Base-by-base conservation (phyloP, 441 rosid species). In the Euphorbia celastroides region DNA sequence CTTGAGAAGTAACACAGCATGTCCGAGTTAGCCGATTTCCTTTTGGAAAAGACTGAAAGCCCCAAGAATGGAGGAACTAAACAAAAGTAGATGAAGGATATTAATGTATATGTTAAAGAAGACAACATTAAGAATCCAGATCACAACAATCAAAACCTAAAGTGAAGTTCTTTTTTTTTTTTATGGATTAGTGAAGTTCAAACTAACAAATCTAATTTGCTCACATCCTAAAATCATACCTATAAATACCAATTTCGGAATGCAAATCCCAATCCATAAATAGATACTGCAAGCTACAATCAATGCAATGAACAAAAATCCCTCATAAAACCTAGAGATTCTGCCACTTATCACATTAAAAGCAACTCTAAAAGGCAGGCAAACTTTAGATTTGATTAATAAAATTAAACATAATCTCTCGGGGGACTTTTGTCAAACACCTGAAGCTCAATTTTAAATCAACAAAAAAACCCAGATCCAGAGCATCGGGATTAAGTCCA, bases 321-420 rank as follows among this genome's bases (percentile, higher is more conserved):
- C 51, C 20, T 61, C 19, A 66, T 20, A 62, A 20, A 66, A 28
- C 38, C 71, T 59, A 66, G 70, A 50, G 58, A 46, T 48, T 26
- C 41, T 46, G 48, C 31, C 63, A 44, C 62, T 57, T 38, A 50
- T 54, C 38, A 57, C 62, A 60, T 54, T 26, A 56, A 70, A 50
- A 75, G 57, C 38, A 57, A 70, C 62, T 57, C 22, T 26, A 11
- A 64, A 20, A 41, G 42, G 51, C 10, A 64, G 77, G 73, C 67
- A 62, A 73, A 38, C 69, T 56, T 80, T 73, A 77, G 63, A 8
- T 28, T 60, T 42, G 31, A 73, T 66, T 60, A 19, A 64, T 64
- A 41, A 2, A 66, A 25, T 60, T 19, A 73, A 69, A 72, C 22
- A 55, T 27, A n/a, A n/a, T 65, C 60, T 70, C 62, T 50, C 64